These are phyloP conservation scores for Jackrogersella multiformis DNA, from an alignment of 495 filamentous ascomycete genomes.

Conservation along the genomic window DNA sequence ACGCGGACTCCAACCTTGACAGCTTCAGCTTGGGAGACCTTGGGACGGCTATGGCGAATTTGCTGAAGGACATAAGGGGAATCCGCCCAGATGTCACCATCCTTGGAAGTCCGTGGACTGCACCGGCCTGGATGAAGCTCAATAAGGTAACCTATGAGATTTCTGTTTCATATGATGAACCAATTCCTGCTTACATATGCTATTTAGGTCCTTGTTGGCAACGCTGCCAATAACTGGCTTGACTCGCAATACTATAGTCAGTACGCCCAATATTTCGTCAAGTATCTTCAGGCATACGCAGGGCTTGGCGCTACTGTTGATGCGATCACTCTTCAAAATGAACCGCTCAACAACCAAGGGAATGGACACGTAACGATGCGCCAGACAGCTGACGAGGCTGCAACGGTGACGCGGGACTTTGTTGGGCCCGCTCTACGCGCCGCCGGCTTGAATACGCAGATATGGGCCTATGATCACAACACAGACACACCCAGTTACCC, in stretches of 20 bases:
- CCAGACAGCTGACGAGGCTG: constrained; percentile 59
- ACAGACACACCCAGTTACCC: constrained; percentile 60
- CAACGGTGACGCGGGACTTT: constrained; percentile 57
- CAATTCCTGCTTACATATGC: constrained; percentile 4
- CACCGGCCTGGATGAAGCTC: constrained; percentile 68
- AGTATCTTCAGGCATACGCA: constrained; percentile 63
- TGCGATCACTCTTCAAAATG: constrained; percentile 67
- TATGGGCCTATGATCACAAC: constrained; percentile 69
- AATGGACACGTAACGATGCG: constrained; percentile 66
- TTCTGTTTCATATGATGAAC: background rate
- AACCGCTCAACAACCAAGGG: constrained; percentile 63
- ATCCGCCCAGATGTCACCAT: constrained; percentile 51
- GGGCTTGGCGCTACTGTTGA: constrained; percentile 57
- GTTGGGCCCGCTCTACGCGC: constrained; percentile 57
- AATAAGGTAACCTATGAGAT: constrained; percentile 53
- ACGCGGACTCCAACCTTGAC: constrained; percentile 51
- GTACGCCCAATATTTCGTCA: constrained; percentile 65
- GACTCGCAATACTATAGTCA: constrained; percentile 58
- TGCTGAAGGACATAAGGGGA: constrained; percentile 54
- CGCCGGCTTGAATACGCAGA: constrained; percentile 54
- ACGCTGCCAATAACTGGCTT: constrained; percentile 60
- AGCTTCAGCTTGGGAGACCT: constrained; percentile 60
- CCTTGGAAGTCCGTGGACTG: constrained; percentile 63
- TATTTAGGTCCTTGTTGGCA: constrained; percentile 52
- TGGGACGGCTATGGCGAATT: constrained; percentile 62